Evolutionary conservation across 139 green algal species (phyloP).

Genomic region (Bryopsis sp.): DNA sequence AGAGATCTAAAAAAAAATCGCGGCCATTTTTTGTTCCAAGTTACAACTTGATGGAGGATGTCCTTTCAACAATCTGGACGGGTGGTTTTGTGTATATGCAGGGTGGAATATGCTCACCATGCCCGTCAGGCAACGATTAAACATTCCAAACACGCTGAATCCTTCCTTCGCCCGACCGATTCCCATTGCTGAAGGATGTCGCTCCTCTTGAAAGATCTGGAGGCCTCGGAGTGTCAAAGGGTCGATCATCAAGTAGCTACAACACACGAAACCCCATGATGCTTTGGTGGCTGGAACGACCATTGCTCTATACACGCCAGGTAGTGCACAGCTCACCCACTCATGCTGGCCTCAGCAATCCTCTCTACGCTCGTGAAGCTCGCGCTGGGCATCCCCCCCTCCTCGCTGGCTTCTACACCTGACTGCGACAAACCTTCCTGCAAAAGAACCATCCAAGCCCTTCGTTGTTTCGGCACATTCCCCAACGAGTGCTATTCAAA

Average conservation of each 20-base stretch:
- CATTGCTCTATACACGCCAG: background rate
- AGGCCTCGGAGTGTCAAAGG: conserved; percentile 40
- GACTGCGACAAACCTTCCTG: background rate
- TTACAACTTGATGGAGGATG: too few species aligned
- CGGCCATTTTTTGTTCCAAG: too few species aligned
- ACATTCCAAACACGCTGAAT: conserved; percentile 68
- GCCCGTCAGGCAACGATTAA: conserved; percentile 55
- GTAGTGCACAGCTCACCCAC: conserved; percentile 19
- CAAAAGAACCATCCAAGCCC: background rate
- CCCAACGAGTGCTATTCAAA: background rate
- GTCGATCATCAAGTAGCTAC: conserved; percentile 52
- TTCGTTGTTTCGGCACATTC: too few species aligned
- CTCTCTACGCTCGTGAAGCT: conserved; percentile 18
- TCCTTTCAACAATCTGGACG: too few species aligned
- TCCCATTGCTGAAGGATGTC: conserved; percentile 78
- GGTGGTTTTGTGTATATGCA: background rate
- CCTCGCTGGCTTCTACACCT: conserved; percentile 8
- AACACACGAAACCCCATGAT: background rate
- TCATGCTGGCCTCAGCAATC: conserved; percentile 23
- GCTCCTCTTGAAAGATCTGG: conserved; percentile 64
- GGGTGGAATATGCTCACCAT: conserved; percentile 23
- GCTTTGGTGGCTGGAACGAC: background rate
- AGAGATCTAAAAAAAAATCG: too few species aligned
- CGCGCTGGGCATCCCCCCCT: background rate
- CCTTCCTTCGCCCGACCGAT: conserved; percentile 82